Evolutionary conservation across 805 yeast species (phyloP).

Genomic region (Suhomyces pyralidae): DNA sequence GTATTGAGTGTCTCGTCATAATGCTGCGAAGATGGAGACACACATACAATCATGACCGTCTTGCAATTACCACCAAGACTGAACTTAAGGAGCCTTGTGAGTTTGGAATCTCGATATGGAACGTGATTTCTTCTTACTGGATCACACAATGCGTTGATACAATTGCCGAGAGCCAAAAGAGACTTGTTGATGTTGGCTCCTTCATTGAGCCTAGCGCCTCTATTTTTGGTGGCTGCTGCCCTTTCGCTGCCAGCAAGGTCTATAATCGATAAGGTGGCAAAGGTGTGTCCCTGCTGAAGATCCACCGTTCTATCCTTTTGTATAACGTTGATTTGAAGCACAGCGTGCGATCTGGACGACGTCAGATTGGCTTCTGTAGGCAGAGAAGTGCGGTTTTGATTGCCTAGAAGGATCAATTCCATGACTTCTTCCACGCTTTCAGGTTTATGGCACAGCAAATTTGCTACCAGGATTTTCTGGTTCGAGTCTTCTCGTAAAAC

Average conservation of each 20-base stretch:
- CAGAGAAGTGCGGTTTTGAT: constrained; percentile 72
- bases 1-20: constrained; percentile 93
- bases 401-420: constrained; percentile 73
- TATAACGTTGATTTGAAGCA: constrained; percentile 71
- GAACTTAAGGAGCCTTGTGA: constrained; percentile 81
- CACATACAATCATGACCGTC: constrained; percentile 94
- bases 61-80: constrained; percentile 93
- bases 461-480: constrained; percentile 65
- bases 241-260: constrained; percentile 96
- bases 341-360: constrained; percentile 92
- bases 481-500: constrained; percentile 70
- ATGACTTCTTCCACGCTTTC: constrained; percentile 65
- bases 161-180: constrained; percentile 84
- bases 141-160: constrained; percentile 88
- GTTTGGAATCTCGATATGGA: constrained; percentile 88
- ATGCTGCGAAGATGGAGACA: constrained; percentile 81
- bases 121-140: constrained; percentile 65
- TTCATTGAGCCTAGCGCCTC: constrained; percentile 78
- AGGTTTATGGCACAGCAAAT: constrained; percentile 64
- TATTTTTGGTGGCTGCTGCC: constrained; percentile 83
- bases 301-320: constrained; percentile 62
- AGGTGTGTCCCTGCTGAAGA: constrained; percentile 62
- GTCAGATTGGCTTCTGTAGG: constrained; percentile 90
- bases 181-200: constrained; percentile 94
- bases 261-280: constrained; percentile 80